Percentiles rank a stretch among this genome's conserved stretches.
Conservation (phyloP, 2,329 filamentous ascomycete species). For the Diaporthe citri region DNA sequence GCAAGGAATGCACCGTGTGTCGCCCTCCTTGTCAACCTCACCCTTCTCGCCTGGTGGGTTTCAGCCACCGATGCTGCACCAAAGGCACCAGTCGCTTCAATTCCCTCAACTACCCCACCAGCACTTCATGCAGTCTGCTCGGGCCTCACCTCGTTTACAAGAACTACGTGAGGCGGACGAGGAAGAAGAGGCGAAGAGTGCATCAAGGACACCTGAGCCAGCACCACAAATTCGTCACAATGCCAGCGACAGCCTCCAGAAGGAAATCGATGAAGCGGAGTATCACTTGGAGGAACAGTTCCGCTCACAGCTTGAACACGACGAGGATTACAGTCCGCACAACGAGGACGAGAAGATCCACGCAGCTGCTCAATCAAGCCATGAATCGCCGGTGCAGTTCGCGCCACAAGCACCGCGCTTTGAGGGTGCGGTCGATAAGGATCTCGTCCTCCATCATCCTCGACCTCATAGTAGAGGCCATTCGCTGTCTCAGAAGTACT, state of each 20-base stretch:
- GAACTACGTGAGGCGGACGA: constrained; percentile 82
- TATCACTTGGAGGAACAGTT: constrained; percentile 87
- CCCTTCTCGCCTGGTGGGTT: constrained; percentile 70
- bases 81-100: constrained; percentile 71
- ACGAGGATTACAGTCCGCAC: constrained; percentile 77
- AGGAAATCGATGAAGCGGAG: constrained; percentile 86
- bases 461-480: constrained; percentile 81
- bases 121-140: constrained; percentile 67
- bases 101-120: constrained; percentile 69
- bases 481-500: constrained; percentile 77
- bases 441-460: constrained; percentile 75
- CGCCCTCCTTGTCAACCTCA: constrained; percentile 73
- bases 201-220: constrained; percentile 67
- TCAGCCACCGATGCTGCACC: constrained; percentile 60
- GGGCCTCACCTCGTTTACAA: constrained; percentile 73
- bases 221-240: constrained; percentile 70
- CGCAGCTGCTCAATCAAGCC: constrained; percentile 46
- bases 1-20: constrained; percentile 69
- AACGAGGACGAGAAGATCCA: constrained; percentile 53
- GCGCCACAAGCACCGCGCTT: constrained; percentile 62
- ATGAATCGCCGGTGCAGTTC: constrained; percentile 62
- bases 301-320: constrained; percentile 82
- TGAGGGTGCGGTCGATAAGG: constrained; percentile 65
- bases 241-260: constrained; percentile 82
- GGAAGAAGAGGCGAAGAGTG: constrained; percentile 65